Conservation (phyloP, 2,329 filamentous ascomycete genomes). For the Rachicladosporium sp. region DNA sequence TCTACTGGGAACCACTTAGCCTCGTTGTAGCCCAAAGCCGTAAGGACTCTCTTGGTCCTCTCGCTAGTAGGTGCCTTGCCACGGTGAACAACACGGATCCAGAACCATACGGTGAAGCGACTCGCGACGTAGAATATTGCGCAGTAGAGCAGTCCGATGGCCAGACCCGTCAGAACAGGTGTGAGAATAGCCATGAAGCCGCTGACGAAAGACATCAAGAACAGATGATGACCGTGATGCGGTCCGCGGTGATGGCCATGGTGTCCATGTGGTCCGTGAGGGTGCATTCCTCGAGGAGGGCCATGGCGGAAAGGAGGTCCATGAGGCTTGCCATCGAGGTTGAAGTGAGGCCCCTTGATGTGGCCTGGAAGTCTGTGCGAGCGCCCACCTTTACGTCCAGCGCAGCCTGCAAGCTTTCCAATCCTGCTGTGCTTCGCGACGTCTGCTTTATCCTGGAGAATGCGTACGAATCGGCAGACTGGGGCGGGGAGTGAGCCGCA, state of each 20-base stretch:
- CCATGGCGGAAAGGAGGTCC: constrained; percentile 12
- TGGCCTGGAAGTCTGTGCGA: constrained; percentile 15
- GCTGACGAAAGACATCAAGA: constrained; percentile 27
- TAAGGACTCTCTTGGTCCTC: constrained; percentile 10
- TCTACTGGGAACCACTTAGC: constrained; percentile 7
- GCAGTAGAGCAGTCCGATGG: constrained; percentile 55
- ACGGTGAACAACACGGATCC: constrained; percentile 43
- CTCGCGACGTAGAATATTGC: constrained; percentile 56
- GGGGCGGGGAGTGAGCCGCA: constrained; percentile 30
- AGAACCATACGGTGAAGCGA: constrained; percentile 47
- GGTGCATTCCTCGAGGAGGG: constrained; percentile 16
- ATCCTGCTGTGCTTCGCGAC: constrained; percentile 29
- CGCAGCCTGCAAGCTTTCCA: constrained; percentile 17
- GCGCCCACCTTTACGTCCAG: constrained; percentile 15
- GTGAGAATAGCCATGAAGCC: constrained; percentile 52
- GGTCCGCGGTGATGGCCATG: constrained; percentile 25
- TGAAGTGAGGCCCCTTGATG: constrained; percentile 17
- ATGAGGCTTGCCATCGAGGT: constrained; percentile 5
- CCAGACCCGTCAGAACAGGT: constrained; percentile 56
- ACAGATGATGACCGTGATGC: constrained; percentile 27
- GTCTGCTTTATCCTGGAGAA: constrained; percentile 36
- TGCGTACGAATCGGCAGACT: constrained; percentile 44
- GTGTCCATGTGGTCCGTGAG: constrained; percentile 14
- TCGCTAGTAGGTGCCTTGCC: constrained; percentile 20
- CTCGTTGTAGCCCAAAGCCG: not conserved